Evolutionary conservation across 768 basidiomycete species (phyloP).

Genomic region (Kwoniella sp.): DNA sequence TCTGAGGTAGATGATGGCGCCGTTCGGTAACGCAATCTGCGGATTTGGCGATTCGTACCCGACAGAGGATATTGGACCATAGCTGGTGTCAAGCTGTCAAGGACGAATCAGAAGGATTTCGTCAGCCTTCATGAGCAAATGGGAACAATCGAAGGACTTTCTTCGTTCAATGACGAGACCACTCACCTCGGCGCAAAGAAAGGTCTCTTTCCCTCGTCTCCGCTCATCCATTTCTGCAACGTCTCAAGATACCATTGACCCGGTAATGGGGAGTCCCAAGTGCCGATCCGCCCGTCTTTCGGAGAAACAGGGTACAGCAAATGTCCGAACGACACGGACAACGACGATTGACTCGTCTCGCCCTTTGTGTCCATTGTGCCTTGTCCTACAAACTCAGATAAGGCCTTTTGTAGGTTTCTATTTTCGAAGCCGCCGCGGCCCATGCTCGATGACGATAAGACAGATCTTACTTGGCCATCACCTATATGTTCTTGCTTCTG

Average conservation of each 20-base stretch:
- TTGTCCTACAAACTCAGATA: not conserved
- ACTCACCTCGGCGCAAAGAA: slow-evolving; percentile 22
- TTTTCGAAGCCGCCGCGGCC: not conserved
- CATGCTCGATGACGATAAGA: not conserved
- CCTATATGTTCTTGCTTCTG: slow-evolving; percentile 15
- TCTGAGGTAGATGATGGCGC: not conserved
- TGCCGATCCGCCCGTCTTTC: slow-evolving; percentile 15
- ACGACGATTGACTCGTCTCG: not conserved
- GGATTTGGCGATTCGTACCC: not conserved
- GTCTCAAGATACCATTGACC: slow-evolving; percentile 20
- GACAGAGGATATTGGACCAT: slow-evolving; percentile 19
- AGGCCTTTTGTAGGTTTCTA: not conserved
- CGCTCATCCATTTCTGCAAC: slow-evolving; percentile 7
- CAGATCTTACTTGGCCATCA: not conserved
- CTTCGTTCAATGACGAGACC: too few relatives aligned
- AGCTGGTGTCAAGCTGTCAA: slow-evolving; percentile 19
- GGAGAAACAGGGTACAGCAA: slow-evolving; percentile 4
- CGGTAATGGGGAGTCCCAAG: slow-evolving; percentile 18
- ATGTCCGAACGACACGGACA: slow-evolving; percentile 15
- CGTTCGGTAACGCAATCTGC: slow-evolving; percentile 14
- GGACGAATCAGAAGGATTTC: not conserved
- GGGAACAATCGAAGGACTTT: too few relatives aligned
- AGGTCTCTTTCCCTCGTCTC: not conserved
- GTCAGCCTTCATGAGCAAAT: not conserved
- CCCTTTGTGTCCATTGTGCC: not conserved